phyloP scores from a whole-genome alignment of 208 protist genomes.

The Trypanosoma avium region DNA sequence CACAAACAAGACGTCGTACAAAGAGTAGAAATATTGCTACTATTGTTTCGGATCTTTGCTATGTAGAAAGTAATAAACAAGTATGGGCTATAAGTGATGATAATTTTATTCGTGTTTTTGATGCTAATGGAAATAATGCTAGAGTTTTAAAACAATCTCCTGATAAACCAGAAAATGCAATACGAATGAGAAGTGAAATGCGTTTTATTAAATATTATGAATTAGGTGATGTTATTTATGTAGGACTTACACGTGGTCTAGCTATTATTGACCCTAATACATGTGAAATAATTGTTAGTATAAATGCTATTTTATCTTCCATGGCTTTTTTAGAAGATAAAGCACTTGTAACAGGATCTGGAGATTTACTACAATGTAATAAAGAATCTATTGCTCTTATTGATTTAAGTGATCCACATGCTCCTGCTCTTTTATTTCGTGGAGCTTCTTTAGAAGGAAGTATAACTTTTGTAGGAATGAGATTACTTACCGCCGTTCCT shows the following conservation, averaged over 20 bases:
- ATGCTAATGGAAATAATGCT: slow-evolving; percentile 71
- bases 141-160: slow-evolving; percentile 29
- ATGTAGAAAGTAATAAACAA: slow-evolving; percentile 48
- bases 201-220: slow-evolving; percentile 67
- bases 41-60: slow-evolving; percentile 63
- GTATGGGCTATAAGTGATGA: slow-evolving; percentile 85
- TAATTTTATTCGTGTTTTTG: slow-evolving; percentile 79
- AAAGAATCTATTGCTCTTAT: slow-evolving; percentile 63
- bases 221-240: slow-evolving; percentile 66
- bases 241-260: slow-evolving; percentile 45
- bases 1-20: slow-evolving; percentile 64
- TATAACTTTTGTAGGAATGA: slow-evolving; percentile 49
- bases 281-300: slow-evolving; percentile 37
- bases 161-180: slow-evolving; percentile 61
- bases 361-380: slow-evolving; percentile 39
- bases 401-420: slow-evolving; percentile 54
- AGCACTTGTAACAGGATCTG: slow-evolving; percentile 72
- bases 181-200: slow-evolving; percentile 70
- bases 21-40: slow-evolving; percentile 68
- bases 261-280: slow-evolving; percentile 61
- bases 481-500: slow-evolving; percentile 52
- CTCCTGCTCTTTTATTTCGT: slow-evolving; percentile 59
- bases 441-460: slow-evolving; percentile 36
- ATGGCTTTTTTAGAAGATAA: slow-evolving; percentile 67
- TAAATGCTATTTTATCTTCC: slow-evolving; percentile 53